Percentiles rank a stretch among this genome's conserved stretches.
Conservation (phyloP, 2,329 filamentous ascomycete genomes). For the Gnomoniopsis smithogilvyi region DNA sequence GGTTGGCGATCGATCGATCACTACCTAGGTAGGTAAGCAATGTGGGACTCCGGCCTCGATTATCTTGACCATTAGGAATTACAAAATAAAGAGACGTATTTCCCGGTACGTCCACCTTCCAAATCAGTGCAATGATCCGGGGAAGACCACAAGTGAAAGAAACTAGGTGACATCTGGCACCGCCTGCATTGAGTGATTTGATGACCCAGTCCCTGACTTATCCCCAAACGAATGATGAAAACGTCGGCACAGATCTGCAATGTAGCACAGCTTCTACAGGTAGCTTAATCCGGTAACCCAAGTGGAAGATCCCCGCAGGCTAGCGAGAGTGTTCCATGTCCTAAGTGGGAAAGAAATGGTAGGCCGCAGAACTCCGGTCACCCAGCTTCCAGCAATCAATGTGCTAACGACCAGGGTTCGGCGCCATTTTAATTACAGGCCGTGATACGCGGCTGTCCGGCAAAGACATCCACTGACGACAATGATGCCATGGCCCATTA, state of each 20-base stretch:
- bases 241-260: background rate
- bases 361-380: no score
- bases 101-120: background rate
- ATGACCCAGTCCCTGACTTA: background rate
- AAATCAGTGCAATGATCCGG: background rate
- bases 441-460: background rate
- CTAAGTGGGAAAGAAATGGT: no score
- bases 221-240: background rate
- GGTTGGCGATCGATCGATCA: no score
- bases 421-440: background rate
- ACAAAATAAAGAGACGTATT: background rate
- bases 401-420: background rate
- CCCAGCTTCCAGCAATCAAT: no score
- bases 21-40: no score
- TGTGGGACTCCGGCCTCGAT: no score
- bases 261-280: background rate
- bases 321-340: background rate
- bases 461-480: background rate
- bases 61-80: no score
- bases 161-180: background rate
- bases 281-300: background rate
- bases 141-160: background rate
- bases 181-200: background rate
- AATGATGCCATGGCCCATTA: background rate
- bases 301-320: no score